These are phyloP conservation scores for Bidens hawaiensis DNA, from an alignment of 140 eudicot species.

Conservation along the genomic window DNA sequence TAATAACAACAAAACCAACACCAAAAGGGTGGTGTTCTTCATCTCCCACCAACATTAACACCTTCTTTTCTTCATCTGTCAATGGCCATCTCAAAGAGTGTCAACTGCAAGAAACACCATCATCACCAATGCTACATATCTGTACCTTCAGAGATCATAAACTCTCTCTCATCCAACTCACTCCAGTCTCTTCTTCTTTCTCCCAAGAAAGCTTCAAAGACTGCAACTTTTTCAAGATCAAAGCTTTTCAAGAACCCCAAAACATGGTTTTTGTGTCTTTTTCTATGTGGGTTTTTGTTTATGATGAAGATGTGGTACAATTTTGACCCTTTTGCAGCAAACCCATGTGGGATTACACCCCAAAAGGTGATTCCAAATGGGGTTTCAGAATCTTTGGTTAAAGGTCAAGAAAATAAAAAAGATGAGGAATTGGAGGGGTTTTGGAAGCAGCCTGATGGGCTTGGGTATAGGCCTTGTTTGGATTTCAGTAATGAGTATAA, in stretches of 20 bases:
- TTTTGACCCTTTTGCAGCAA: slow-evolving; percentile 51
- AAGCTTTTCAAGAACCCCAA: slow-evolving; percentile 52
- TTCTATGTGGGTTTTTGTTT: slow-evolving; percentile 39
- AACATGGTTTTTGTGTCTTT: slow-evolving; percentile 45
- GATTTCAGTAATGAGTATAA: slow-evolving; percentile 61
- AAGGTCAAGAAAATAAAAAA: slow-evolving; percentile 10
- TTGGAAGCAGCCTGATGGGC: slow-evolving; percentile 86
- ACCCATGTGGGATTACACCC: slow-evolving; percentile 49
- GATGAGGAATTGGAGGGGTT: slow-evolving; percentile 42
- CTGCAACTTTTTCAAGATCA: slow-evolving; percentile 23
- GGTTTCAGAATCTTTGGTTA: slow-evolving; percentile 22
- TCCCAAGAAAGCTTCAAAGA: slow-evolving; percentile 56
- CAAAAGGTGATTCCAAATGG: slow-evolving; percentile 41
- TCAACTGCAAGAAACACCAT: slow-evolving; percentile 39
- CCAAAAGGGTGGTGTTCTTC: slow-evolving; percentile 12
- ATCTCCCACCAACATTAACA: slow-evolving; percentile 1
- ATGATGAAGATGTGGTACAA: slow-evolving; percentile 50
- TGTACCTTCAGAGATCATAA: slow-evolving; percentile 73
- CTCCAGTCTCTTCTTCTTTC: slow-evolving; percentile 71
- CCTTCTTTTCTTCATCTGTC: neutral
- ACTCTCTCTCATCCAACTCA: slow-evolving; percentile 74
- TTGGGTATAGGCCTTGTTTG: slow-evolving; percentile 85
- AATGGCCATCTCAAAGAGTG: slow-evolving; percentile 67
- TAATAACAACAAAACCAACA: slow-evolving; percentile 6
- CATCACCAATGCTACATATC: slow-evolving; percentile 65